Conservation (phyloP, 129 eudicot genomes). For the Artemisia tridentata region DNA sequence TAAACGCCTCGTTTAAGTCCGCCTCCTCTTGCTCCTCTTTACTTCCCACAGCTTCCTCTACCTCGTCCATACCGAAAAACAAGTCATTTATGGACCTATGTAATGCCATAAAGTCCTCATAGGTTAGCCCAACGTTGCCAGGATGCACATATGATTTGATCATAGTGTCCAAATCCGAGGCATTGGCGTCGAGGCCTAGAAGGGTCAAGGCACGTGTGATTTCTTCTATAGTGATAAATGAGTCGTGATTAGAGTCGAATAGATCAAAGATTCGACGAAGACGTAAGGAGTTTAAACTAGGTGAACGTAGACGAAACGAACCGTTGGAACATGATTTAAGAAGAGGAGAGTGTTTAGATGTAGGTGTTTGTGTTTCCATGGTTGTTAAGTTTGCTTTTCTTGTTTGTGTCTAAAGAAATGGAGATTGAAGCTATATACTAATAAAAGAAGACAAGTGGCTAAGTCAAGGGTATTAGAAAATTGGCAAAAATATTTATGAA, state of each 20-base stretch:
- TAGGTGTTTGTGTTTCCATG: too few species aligned
- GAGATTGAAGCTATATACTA: too few species aligned
- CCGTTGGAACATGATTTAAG: constrained; percentile 26
- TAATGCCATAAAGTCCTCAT: constrained; percentile 53
- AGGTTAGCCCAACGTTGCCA: constrained; percentile 53
- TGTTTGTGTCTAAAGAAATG: too few species aligned
- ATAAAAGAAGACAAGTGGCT: too few species aligned
- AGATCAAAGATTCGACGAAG: constrained; percentile 77
- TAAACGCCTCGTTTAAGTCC: constrained; percentile 68
- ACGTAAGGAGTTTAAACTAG: constrained; percentile 69
- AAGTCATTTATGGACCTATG: constrained; percentile 53
- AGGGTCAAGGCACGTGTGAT: constrained; percentile 56
- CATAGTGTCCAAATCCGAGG: constrained; percentile 39
- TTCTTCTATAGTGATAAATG: constrained; percentile 55
- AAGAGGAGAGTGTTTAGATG: not conserved
- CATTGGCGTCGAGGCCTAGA: constrained; percentile 59
- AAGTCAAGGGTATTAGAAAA: too few species aligned
- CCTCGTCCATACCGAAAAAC: constrained; percentile 29
- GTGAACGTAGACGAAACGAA: constrained; percentile 56
- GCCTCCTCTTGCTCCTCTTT: constrained; percentile 44
- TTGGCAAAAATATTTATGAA: too few species aligned
- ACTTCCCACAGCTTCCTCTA: not conserved
- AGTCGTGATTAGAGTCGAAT: constrained; percentile 64
- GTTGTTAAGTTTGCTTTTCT: too few species aligned
- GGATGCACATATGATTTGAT: constrained; percentile 43